Base-by-base conservation (phyloP, 75 land plant species). In the Cupressus sempervirens region DNA sequence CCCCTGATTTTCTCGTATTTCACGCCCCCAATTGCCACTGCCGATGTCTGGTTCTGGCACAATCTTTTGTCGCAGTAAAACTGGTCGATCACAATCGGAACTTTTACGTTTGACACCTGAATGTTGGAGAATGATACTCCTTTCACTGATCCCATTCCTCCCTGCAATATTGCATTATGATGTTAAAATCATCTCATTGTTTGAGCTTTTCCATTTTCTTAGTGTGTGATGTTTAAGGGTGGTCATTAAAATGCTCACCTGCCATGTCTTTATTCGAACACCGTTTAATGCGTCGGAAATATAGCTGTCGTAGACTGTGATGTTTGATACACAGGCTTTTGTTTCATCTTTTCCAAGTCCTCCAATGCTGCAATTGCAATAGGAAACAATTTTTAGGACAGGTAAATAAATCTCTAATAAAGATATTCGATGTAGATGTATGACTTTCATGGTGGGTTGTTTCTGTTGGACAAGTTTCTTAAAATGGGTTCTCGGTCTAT, bases 251-350 rank as follows among this genome's bases (percentile, higher is more conserved):
- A 23, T 53, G 84, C 45, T 14, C 86, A 95, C 97, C 97, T 95
- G 97, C 97, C 97, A 95, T 84, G 97, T 94, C 88, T 95, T 95
- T 43, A 95, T 94, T 72, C 97, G 80, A 86, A 94, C 94, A 2
- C 96, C 97, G 77, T 89, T 93, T 86, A 90, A 85, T 29, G 94
- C 88, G 52, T 87, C 81, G 0, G 87, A 87, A 86, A 95, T 86
- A 38, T 45, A 76, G 62, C 92, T 86, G 67, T 94, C 89, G 35
- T 89, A 87, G 18, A 95, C 92, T 0, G 96, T 94, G 70, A 95
- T 83, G 82, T 93, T 91, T 12, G 96, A 94, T 9, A 95, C 97
- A 82, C 97, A 95, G 0, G 97, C 97, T 81, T 92, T 91, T 84
- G 96, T 94, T 86, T 85, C 76, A 38, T 90, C 97, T 46, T 84